Evolutionary conservation across 768 basidiomycete species (phyloP).

Genomic region (Tylopilus intermedius): DNA sequence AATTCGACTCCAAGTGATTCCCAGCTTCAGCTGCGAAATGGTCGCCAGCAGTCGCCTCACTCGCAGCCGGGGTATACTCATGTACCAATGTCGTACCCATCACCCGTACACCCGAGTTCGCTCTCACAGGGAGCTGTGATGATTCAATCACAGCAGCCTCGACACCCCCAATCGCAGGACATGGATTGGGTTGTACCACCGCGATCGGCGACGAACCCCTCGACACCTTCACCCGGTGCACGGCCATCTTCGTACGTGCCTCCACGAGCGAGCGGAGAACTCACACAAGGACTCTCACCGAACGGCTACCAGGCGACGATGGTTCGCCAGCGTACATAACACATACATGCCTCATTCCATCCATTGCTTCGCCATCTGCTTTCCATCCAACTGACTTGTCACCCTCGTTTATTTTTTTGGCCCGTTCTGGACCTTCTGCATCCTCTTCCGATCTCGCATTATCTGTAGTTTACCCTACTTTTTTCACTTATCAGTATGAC

Average conservation of each 20-base stretch:
- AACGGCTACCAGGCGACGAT: conserved; percentile 44
- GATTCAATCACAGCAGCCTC: conserved; percentile 40
- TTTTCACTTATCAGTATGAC: conserved; percentile 45
- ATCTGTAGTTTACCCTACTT: conserved; percentile 59
- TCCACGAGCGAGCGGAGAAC: conserved; percentile 42
- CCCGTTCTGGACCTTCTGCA: conserved; percentile 20
- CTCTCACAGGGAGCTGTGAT: conserved; percentile 41
- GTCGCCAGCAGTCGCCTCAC: conserved; percentile 38
- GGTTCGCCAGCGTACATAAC: conserved; percentile 49
- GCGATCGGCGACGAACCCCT: conserved; percentile 35
- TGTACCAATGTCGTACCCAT: conserved; percentile 42
- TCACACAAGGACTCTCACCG: conserved; percentile 34
- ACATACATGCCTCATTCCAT: conserved; percentile 5
- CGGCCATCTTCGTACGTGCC: conserved; percentile 51
- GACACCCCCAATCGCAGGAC: conserved; percentile 41
- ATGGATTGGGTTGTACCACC: conserved; percentile 36
- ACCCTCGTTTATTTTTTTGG: conserved; percentile 22
- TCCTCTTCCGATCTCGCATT: conserved; percentile 41
- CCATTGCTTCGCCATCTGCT: conserved; percentile 23
- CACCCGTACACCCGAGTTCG: conserved; percentile 41
- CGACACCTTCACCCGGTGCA: conserved; percentile 33
- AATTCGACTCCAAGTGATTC: conserved; percentile 36
- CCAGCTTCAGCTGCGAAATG: conserved; percentile 34
- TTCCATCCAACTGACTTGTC: conserved; percentile 22
- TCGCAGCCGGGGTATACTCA: conserved; percentile 36